Evolutionary conservation across 495 filamentous ascomycete genomes (phyloP).

Genomic region (Sordaria brevicollis): DNA sequence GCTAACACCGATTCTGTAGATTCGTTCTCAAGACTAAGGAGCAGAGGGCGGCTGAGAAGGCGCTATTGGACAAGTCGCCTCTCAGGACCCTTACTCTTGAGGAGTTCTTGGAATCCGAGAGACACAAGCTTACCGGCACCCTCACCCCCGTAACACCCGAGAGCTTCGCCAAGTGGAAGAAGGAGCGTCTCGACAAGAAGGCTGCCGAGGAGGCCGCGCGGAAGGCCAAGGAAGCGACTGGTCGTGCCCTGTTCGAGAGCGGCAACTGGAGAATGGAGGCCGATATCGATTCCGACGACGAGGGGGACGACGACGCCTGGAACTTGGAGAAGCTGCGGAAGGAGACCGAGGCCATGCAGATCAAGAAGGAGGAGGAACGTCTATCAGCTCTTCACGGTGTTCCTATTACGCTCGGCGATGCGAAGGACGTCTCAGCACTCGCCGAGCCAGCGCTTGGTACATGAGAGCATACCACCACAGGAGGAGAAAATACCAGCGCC

Average conservation of each 20-base stretch:
- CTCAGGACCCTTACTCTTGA: conserved; percentile 90
- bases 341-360: conserved; percentile 58
- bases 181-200: conserved; percentile 88
- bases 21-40: conserved; percentile 98
- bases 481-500: conserved; percentile 6
- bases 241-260: conserved; percentile 88
- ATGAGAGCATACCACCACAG: conserved; percentile 5
- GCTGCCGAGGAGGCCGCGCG: conserved; percentile 79
- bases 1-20: conserved; percentile 34
- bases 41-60: conserved; percentile 91
- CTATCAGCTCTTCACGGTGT: conserved; percentile 26
- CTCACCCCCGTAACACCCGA: conserved; percentile 90
- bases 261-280: conserved; percentile 78
- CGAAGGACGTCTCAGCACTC: background rate
- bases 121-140: conserved; percentile 82
- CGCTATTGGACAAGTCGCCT: conserved; percentile 92
- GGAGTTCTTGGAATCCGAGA: conserved; percentile 91
- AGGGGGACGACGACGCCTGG: conserved; percentile 53
- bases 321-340: conserved; percentile 66
- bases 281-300: conserved; percentile 49
- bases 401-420: background rate
- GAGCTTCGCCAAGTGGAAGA: conserved; percentile 91
- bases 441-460: conserved; percentile 15
- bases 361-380: conserved; percentile 52
- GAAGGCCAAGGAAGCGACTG: conserved; percentile 88